A percentile compares a stretch with the other conserved stretches of the same genome.
phyloP scores from a whole-genome alignment of 2,329 filamentous ascomycete species.

The Penicillium sclerotiorum region DNA sequence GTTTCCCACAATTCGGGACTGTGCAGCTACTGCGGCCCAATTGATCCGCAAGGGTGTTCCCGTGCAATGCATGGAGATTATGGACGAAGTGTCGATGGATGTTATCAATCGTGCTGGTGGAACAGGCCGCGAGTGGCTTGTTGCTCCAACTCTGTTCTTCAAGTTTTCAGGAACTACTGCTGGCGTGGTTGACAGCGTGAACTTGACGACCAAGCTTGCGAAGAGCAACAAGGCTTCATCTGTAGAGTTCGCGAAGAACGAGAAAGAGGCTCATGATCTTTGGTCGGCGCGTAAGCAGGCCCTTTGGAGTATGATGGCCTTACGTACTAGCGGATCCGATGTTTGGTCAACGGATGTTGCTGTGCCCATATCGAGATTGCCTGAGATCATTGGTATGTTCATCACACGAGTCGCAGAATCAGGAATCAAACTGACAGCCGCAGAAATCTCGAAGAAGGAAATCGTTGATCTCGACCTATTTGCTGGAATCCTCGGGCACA shows the following conservation, averaged over 20 bases:
- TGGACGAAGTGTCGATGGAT: constrained; percentile 66
- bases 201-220: constrained; percentile 68
- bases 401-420: not conserved
- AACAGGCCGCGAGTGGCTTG: constrained; percentile 53
- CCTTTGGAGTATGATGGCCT: constrained; percentile 63
- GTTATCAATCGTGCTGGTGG: constrained; percentile 68
- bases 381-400: constrained; percentile 60
- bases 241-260: constrained; percentile 59
- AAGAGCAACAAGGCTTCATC: constrained; percentile 59
- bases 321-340: constrained; percentile 58
- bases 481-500: constrained; percentile 83
- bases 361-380: constrained; percentile 62
- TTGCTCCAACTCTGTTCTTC: constrained; percentile 47
- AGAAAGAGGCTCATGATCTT: constrained; percentile 57
- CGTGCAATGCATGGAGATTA: constrained; percentile 67
- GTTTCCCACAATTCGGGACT: constrained; percentile 61
- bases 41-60: constrained; percentile 67
- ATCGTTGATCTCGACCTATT: constrained; percentile 85
- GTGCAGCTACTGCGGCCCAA: constrained; percentile 64
- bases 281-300: constrained; percentile 65
- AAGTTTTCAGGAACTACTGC: constrained; percentile 74
- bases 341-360: constrained; percentile 66
- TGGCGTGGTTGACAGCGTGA: constrained; percentile 77
- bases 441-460: constrained; percentile 84
- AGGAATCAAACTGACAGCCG: constrained; percentile 28